These are phyloP conservation scores for Thalassiosira profunda DNA, from an alignment of 108 stramenopile species.

Conservation along the genomic window DNA sequence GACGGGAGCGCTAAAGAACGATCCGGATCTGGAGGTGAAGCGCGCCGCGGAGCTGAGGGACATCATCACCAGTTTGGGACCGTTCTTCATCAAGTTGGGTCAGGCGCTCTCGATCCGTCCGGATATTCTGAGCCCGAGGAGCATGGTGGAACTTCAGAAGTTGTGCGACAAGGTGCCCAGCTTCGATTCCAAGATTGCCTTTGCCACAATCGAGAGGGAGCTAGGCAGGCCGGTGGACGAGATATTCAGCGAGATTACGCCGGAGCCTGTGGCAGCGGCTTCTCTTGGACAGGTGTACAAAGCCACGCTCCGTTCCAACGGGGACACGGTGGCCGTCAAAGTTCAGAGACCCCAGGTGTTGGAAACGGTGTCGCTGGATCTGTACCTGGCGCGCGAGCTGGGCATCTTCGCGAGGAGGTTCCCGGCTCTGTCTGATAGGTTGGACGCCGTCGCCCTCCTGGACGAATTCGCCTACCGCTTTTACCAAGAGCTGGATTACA, in stretches of 20 bases:
- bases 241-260: constrained; percentile 88
- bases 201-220: constrained; percentile 90
- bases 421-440: constrained; percentile 67
- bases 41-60: constrained; percentile 89
- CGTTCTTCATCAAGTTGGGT: constrained; percentile 93
- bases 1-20: constrained; percentile 63
- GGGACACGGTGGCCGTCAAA: constrained; percentile 94
- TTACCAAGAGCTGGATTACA: constrained; percentile 96
- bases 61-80: constrained; percentile 90
- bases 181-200: constrained; percentile 85
- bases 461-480: constrained; percentile 95
- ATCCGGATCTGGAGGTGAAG: constrained; percentile 83
- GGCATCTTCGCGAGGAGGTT: constrained; percentile 81
- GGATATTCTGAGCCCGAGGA: constrained; percentile 86
- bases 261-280: constrained; percentile 96
- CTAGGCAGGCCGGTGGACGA: constrained; percentile 84
- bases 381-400: constrained; percentile 88
- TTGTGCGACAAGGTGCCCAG: constrained; percentile 96
- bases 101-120: constrained; percentile 92
- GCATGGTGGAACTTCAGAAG: constrained; percentile 96
- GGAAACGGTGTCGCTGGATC: constrained; percentile 93
- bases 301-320: constrained; percentile 71
- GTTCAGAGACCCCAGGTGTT: constrained; percentile 87
- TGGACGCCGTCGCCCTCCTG: constrained; percentile 91
- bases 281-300: constrained; percentile 94